Evolutionary conservation across 208 protist genomes (phyloP).

Genomic region (Trypanosoma caninum): DNA sequence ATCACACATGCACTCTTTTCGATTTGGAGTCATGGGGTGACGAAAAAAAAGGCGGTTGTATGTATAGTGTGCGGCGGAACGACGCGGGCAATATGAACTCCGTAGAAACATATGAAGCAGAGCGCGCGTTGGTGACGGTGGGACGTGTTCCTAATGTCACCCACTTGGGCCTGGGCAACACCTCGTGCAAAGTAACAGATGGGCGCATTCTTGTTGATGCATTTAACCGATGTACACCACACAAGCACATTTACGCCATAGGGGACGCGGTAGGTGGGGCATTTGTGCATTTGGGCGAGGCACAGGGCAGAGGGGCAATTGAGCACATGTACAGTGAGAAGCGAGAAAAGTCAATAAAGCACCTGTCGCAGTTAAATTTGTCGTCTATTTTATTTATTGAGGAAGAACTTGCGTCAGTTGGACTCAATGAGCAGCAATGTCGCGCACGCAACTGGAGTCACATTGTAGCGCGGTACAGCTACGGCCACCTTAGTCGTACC

Average conservation of each 20-base stretch:
- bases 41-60: slow-evolving; percentile 24
- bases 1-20: slow-evolving; percentile 51
- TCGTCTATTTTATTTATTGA: slow-evolving; percentile 55
- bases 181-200: slow-evolving; percentile 42
- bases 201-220: slow-evolving; percentile 40
- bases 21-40: slow-evolving; percentile 40
- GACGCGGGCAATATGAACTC: slow-evolving; percentile 2
- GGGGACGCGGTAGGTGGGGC: slow-evolving; percentile 41
- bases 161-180: slow-evolving; percentile 55
- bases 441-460: slow-evolving; percentile 40
- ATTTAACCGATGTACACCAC: slow-evolving; percentile 50
- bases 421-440: slow-evolving; percentile 67
- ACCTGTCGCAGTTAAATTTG: slow-evolving; percentile 30
- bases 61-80: slow-evolving; percentile 45
- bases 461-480: slow-evolving; percentile 40
- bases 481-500: slow-evolving; percentile 43
- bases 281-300: slow-evolving; percentile 47
- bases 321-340: slow-evolving; percentile 61
- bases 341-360: slow-evolving; percentile 19
- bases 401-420: slow-evolving; percentile 58
- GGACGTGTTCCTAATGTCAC: slow-evolving; percentile 49
- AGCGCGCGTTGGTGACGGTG: slow-evolving; percentile 54
- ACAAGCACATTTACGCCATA: slow-evolving; percentile 74
- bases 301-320: slow-evolving; percentile 39
- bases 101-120: slow-evolving; percentile 46